Percentiles rank a stretch among this genome's conserved stretches.
These are phyloP conservation scores for Chalaropsis thielavioides DNA, from an alignment of 2,329 filamentous ascomycete genomes.

Conservation along the genomic window DNA sequence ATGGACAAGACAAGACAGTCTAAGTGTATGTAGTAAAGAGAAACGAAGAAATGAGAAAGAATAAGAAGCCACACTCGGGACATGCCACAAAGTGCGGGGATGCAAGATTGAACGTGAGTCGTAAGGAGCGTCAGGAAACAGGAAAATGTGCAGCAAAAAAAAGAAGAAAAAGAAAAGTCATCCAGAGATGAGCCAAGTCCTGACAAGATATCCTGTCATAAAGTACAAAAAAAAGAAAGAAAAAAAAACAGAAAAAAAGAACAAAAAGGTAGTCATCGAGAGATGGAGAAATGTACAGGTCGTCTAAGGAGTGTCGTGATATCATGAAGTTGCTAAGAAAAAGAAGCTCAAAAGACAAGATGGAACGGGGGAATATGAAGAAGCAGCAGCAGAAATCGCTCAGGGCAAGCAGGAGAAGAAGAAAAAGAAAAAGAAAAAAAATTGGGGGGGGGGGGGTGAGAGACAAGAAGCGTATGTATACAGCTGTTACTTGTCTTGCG, in stretches of 20 bases:
- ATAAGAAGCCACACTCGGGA: neutral
- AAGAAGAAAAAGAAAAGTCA: neutral
- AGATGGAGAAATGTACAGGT: neutral
- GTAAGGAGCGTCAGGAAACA: neutral
- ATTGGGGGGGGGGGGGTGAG: no score
- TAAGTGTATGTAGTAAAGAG: neutral
- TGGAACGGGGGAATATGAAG: neutral
- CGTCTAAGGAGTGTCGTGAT: conserved; percentile 2
- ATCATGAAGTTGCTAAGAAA: neutral
- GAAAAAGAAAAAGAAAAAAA: neutral
- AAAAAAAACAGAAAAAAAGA: neutral
- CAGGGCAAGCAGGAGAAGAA: neutral
- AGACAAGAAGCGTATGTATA: neutral
- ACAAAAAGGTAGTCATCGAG: neutral
- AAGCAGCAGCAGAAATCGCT: neutral
- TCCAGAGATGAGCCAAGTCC: neutral
- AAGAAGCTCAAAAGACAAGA: neutral
- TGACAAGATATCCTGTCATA: neutral
- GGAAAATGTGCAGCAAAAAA: neutral
- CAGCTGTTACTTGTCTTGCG: neutral
- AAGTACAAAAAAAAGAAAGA: neutral
- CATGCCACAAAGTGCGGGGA: neutral
- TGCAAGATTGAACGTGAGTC: neutral
- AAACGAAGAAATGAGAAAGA: neutral
- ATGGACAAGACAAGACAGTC: neutral